Evolutionary conservation across 305 asterid species (phyloP), one percentile per base, ranked within the genome.

Genomic region (Fraxinus paxiana): DNA sequence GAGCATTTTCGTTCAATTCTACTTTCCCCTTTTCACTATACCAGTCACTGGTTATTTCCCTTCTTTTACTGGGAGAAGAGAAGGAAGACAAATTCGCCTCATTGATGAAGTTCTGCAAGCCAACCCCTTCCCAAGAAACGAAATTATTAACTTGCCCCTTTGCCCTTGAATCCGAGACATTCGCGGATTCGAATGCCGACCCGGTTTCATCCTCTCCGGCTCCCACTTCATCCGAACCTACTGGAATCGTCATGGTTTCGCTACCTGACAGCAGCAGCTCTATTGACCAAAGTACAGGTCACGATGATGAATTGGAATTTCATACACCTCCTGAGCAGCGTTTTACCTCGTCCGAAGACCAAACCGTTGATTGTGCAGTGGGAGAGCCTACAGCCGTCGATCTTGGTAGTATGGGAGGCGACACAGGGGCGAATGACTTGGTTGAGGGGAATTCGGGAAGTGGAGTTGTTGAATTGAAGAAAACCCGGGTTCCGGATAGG

Each of bases 241-340:
- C 70, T 51, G 81, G 33, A 56, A 82, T 89, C 80, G 24, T 77
- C 80, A 82, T 89, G 85, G 79, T 86, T 67, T 83, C 92, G 10
- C 82, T 31, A 54, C 87, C 90, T 20, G 86, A 77, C 34, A 82
- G 83, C 76, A 34, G 34, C 10, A 65, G 8, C 24, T 73, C 88
- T 5, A 54, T 35, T 63, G 82, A 63, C 4, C 70, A 59, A 2
- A 79, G 34, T 79, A 69, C 73, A 61, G 79, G 78, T 22, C 83
- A 75, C 5, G 86, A 79, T 67, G 84, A 73, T n/a, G 80, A 81
- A 15, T 56, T 78, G 6, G 84, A 59, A 10, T 89, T 76, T 86
- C 86, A 80, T 79, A 89, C 91, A 34, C 94, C 92, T 41, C 92
- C 91, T 7, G 91, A 88, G 85, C 87, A 88, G 76, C 88, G 72